These are phyloP conservation scores for Ettlia oleoabundans DNA, from an alignment of 139 green algal species.

Conservation along the genomic window DNA sequence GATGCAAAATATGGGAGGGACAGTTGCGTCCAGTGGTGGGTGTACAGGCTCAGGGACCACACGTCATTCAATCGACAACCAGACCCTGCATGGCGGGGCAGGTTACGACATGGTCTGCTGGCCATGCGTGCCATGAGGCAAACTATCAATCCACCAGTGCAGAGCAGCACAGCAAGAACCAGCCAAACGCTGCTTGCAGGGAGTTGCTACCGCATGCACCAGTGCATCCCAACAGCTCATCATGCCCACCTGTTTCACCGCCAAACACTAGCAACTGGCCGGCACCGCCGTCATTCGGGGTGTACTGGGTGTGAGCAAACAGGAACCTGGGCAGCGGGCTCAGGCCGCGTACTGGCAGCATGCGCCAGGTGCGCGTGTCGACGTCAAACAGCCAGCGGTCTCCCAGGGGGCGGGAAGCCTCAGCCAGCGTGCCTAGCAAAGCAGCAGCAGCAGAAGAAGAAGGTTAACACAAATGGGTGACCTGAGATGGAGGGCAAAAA, in stretches of 20 bases:
- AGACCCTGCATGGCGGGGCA: too few relatives aligned
- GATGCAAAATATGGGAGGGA: neutral
- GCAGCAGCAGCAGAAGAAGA: too few relatives aligned
- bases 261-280: slow-evolving; percentile 39
- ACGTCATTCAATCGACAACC: slow-evolving; percentile 41
- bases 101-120: too few relatives aligned
- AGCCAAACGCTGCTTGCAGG: too few relatives aligned
- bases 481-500: too few relatives aligned
- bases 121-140: too few relatives aligned
- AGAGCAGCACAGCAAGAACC: too few relatives aligned
- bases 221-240: neutral
- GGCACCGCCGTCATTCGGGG: neutral
- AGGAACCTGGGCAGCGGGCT: slow-evolving; percentile 40
- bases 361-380: neutral
- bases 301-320: slow-evolving; percentile 5
- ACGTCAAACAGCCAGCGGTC: slow-evolving; percentile 44
- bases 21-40: slow-evolving; percentile 28
- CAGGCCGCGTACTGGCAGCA: slow-evolving; percentile 19
- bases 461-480: too few relatives aligned
- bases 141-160: too few relatives aligned
- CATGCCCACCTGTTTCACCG: slow-evolving; percentile 22
- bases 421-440: neutral
- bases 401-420: slow-evolving; percentile 8
- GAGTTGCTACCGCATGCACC: neutral
- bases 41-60: slow-evolving; percentile 17